Conservation (phyloP, 164 flowering plant species). For the Aristolochia fimbriata region DNA sequence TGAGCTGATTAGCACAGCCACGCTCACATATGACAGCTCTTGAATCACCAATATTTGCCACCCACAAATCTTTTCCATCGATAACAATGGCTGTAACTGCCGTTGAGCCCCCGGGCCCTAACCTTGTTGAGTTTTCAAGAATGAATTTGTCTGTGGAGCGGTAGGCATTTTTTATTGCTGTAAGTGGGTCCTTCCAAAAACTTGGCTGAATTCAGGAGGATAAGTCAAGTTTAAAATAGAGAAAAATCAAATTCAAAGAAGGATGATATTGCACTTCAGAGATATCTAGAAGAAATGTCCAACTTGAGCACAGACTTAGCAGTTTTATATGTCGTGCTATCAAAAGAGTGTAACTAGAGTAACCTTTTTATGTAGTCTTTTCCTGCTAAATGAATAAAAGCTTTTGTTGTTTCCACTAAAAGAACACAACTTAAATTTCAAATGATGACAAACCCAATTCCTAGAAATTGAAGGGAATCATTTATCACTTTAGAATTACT, state of each 20-base stretch:
- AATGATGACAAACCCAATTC: too few relatives aligned
- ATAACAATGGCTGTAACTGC: constrained; percentile 69
- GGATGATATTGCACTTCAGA: neutral
- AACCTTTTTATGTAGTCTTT: too few relatives aligned
- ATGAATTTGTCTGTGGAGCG: constrained; percentile 42
- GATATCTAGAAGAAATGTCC: neutral
- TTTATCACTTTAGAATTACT: too few relatives aligned
- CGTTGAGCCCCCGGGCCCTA: constrained; percentile 70
- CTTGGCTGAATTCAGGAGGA: constrained; percentile 27
- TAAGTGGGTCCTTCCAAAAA: constrained; percentile 49
- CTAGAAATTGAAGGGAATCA: too few relatives aligned
- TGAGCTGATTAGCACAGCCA: constrained; percentile 45
- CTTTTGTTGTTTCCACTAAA: too few relatives aligned
- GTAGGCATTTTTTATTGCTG: constrained; percentile 50
- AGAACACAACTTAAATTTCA: too few relatives aligned
- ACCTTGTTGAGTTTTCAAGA: constrained; percentile 31
- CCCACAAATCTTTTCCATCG: constrained; percentile 49
- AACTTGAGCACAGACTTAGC: too few relatives aligned
- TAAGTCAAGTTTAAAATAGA: too few relatives aligned
- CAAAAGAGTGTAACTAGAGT: too few relatives aligned
- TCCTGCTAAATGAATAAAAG: too few relatives aligned
- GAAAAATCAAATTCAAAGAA: too few relatives aligned
- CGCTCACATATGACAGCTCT: constrained; percentile 47
- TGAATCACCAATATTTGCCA: constrained; percentile 66
- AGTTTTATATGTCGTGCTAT: too few relatives aligned